Base-by-base conservation (phyloP, 2,329 filamentous ascomycete species). In the Helotiales sp. region DNA sequence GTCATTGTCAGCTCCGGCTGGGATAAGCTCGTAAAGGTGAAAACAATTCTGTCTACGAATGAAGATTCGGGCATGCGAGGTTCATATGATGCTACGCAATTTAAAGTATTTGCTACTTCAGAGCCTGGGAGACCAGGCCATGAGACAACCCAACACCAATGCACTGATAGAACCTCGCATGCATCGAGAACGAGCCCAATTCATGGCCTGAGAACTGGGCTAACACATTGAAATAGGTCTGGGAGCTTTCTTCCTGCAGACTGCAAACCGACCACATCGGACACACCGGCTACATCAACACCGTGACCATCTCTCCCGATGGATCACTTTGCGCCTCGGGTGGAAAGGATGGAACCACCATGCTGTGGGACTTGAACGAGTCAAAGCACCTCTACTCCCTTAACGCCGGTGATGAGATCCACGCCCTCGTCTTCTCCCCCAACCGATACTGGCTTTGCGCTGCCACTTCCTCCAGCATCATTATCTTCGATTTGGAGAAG, bases 71-170 rank as follows among this genome's bases (percentile, higher is more conserved):
- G 57, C 63, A 60, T 67, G 59, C 63, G 67, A 62, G 58, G 67
- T 76, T 81, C 81, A 86, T 76, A 95, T 92, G 93, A 98, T 98
- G 93, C 84, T 89, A 86, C 89, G 85, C 87, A 89, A 86, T 79
- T 77, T 76, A 81, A 92, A 91, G 93, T 98, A 98, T 98, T 98
- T 98, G 95, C 95, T 98, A 98, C 95, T 99, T 98, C 93, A 97
- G 95, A 99, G 92, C 91, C 86, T 76, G 74, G 75, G 76, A 75
- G 73, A 81, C 78, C 77, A 77, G 85, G 93, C 91, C 79, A 96
- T 98, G 95, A 99, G 93, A 99, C 91, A 87, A 96, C 82, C 81
- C 84, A 86, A 89, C 89, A 93, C 92, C 90, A 81, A 84, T 84
- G 85, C 84, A 83, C 91, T 96, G 91, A 96, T 86, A 65, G 52